Percentiles rank a stretch among this genome's conserved stretches.
Evolutionary conservation across 176 grass and related monocot genomes (phyloP).

Genomic region (Oryza meridionalis): DNA sequence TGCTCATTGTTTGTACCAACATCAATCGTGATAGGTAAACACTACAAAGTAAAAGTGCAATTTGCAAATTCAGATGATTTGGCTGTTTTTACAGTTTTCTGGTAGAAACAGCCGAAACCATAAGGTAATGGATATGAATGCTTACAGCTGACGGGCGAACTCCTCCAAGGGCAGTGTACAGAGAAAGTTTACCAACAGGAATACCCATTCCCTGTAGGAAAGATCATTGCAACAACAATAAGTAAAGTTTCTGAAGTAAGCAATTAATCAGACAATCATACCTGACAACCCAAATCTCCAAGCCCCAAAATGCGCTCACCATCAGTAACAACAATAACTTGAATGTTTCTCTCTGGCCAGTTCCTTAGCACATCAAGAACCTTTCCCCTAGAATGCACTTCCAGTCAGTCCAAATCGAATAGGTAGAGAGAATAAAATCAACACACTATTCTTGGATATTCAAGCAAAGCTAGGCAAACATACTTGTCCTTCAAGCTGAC

Average conservation of each 20-base stretch:
- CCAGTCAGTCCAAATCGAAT: conserved; percentile 23
- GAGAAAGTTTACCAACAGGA: conserved; percentile 97
- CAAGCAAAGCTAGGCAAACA: conserved; percentile 33
- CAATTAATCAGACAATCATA: conserved; percentile 48
- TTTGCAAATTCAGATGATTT: conserved; percentile 4
- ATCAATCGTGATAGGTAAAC: conserved; percentile 97
- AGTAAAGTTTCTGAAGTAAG: conserved; percentile 22
- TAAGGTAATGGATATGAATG: conserved; percentile 1
- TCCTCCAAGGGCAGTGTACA: conserved; percentile 97
- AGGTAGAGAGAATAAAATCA: neutral
- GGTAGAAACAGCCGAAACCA: neutral
- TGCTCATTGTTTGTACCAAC: conserved; percentile 90
- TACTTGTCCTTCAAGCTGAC: conserved; percentile 98
- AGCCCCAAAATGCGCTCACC: conserved; percentile 98
- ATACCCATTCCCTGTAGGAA: conserved; percentile 95
- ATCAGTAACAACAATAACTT: conserved; percentile 98
- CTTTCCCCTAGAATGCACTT: conserved; percentile 65
- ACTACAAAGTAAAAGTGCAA: conserved; percentile 55
- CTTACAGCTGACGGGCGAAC: conserved; percentile 92
- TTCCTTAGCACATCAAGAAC: conserved; percentile 95
- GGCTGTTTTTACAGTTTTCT: conserved; percentile 13
- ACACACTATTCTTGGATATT: neutral
- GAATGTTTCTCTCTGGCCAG: conserved; percentile 92
- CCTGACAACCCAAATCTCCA: conserved; percentile 99
- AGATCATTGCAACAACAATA: conserved; percentile 48